Evolutionary conservation across 192 early-diverging fungal genomes (phyloP).

Genomic region (Backusella mclennaniae): DNA sequence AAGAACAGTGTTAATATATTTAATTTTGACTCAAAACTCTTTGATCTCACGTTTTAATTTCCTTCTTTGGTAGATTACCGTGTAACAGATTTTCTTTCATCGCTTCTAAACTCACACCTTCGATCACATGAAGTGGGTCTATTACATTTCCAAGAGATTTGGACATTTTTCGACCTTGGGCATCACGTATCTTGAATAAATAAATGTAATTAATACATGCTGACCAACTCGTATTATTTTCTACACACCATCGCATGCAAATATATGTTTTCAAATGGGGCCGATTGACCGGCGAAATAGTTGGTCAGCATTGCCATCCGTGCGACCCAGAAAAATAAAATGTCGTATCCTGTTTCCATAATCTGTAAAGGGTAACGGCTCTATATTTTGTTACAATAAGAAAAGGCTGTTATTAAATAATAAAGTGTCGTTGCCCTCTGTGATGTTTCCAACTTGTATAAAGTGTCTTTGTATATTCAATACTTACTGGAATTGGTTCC

Average conservation of each 20-base stretch:
- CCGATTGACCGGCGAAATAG: conserved; percentile 67
- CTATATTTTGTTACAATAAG: conserved; percentile 38
- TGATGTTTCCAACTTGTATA: background rate
- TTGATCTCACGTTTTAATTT: conserved; percentile 65
- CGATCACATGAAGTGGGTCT: conserved; percentile 80
- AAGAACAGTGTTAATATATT: background rate
- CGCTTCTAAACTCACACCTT: conserved; percentile 68
- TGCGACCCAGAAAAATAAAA: conserved; percentile 98
- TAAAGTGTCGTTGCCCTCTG: background rate
- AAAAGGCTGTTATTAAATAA: background rate
- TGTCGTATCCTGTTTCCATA: conserved; percentile 95
- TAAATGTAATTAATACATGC: background rate
- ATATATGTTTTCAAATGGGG: conserved; percentile 86
- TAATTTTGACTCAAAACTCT: conserved; percentile 35
- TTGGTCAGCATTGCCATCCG: conserved; percentile 96
- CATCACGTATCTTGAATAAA: conserved; percentile 57
- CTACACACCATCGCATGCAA: conserved; percentile 92
- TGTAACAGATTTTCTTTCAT: conserved; percentile 66
- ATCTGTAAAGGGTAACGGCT: conserved; percentile 74
- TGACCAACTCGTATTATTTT: conserved; percentile 15
- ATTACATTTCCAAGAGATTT: conserved; percentile 88
- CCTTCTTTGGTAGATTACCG: conserved; percentile 74
- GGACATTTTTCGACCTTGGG: conserved; percentile 88
- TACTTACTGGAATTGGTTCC: conserved; percentile 33
- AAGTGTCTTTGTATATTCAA: background rate